Evolutionary conservation across 805 yeast genomes (phyloP).

Genomic region (Nematodospora valgi): DNA sequence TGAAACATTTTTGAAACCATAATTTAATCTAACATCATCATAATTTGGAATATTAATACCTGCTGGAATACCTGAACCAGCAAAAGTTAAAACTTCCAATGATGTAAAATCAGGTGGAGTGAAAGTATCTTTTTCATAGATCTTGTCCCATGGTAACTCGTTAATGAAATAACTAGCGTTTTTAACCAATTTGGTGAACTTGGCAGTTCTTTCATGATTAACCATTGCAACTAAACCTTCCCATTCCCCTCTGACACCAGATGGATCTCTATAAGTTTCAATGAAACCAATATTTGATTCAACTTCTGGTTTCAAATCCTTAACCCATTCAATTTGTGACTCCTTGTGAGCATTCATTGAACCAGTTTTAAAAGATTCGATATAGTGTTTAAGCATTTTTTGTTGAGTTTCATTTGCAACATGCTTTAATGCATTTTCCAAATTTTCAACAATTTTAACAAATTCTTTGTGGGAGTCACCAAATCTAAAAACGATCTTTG

Average conservation of each 20-base stretch:
- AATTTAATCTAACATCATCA: slow-evolving; percentile 78
- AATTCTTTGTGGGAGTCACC: slow-evolving; percentile 79
- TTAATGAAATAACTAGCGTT: slow-evolving; percentile 63
- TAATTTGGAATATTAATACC: slow-evolving; percentile 93
- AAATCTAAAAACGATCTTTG: slow-evolving; percentile 53
- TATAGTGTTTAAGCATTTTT: slow-evolving; percentile 63
- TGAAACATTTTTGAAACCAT: slow-evolving; percentile 88
- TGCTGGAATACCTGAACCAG: slow-evolving; percentile 88
- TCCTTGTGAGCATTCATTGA: slow-evolving; percentile 81
- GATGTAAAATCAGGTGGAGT: slow-evolving; percentile 93
- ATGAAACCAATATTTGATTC: slow-evolving; percentile 84
- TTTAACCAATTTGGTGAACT: slow-evolving; percentile 66
- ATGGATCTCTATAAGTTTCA: slow-evolving; percentile 89
- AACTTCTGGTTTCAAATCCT: slow-evolving; percentile 71
- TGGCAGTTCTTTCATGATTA: slow-evolving; percentile 79
- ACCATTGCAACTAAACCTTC: slow-evolving; percentile 90
- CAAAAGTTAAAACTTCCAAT: slow-evolving; percentile 82
- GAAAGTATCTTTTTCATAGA: slow-evolving; percentile 78
- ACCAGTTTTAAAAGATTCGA: slow-evolving; percentile 72
- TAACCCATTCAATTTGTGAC: slow-evolving; percentile 85
- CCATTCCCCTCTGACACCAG: slow-evolving; percentile 92
- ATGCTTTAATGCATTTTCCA: slow-evolving; percentile 53
- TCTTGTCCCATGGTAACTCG: slow-evolving; percentile 72
- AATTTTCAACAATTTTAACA: slow-evolving; percentile 49
- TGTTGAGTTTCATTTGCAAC: slow-evolving; percentile 74